Base-by-base conservation (phyloP, 2,329 filamentous ascomycete genomes). In the Penicillium oxalicum region DNA sequence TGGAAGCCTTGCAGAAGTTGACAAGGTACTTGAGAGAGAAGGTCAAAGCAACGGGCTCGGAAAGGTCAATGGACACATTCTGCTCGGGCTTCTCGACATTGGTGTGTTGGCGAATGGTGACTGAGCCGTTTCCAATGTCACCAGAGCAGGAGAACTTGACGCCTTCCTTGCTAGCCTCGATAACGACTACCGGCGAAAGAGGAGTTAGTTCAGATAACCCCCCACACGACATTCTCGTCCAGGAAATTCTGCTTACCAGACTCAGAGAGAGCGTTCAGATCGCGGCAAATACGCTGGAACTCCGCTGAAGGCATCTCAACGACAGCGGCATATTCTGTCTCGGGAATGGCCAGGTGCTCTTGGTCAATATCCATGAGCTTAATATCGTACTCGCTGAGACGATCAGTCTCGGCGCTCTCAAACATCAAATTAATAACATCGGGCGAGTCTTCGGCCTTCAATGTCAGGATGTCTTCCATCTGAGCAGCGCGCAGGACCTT, bases 291-390 rank as follows among this genome's bases (percentile, higher is more conserved):
- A 62, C 91, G 86, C 74, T 88, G 86, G 74, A 98, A 97, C 74
- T 98, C 93, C 41, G 77, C 70, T 32, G 87, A 83, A 11, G 93
- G 91, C 88, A 98, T 90, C 47, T 81, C 77, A 57, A 98, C 88
- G 13, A 87, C 93, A 41, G 93, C 87, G 35, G 90, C 87, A 68
- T 98, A 98, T 66, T 98, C 93, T n/a, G 94, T 98, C 64, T 98
- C 91, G 12, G 93, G 93, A 63, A 98, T 98, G 55, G 93, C 93
- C 73, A 98, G 77, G 72, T 98, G 93, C 80, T 98, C 93, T 77
- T 98, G 94, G 74, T 98, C 93, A 71, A 98, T 98, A 71, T 98
- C 93, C 93, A 98, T 98, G 70, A 98, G 84, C 81, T 98, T 98
- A 74, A 98, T 87, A 73, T 98, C 93, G 72, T 98, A 98, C 78